Conservation (phyloP, 2,329 filamentous ascomycete genomes). For the Ophiostoma australiae region DNA sequence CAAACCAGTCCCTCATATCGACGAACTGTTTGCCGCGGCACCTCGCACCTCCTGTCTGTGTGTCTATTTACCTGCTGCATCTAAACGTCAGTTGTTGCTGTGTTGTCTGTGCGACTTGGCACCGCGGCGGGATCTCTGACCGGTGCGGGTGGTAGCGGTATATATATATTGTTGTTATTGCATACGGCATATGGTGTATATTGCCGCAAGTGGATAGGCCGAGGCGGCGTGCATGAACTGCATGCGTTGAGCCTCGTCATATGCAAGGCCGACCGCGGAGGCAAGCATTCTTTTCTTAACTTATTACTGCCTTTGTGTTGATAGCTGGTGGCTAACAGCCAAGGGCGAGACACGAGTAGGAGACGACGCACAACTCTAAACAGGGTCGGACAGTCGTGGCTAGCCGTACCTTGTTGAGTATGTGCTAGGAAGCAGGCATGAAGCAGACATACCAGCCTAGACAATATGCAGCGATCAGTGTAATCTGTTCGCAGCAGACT, state of each 20-base stretch:
- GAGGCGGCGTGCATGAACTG: constrained; percentile 7
- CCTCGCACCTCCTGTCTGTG: background rate
- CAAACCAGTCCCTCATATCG: background rate
- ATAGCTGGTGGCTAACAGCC: background rate
- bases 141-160: background rate
- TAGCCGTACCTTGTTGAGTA: constrained; percentile 10
- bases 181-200: background rate
- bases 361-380: constrained; percentile 4
- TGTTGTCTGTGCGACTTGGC: background rate
- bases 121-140: background rate
- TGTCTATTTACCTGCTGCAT: background rate
- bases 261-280: constrained; percentile 7
- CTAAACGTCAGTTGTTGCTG: background rate
- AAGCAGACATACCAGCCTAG: background rate
- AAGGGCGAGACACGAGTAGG: background rate
- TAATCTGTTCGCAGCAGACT: background rate
- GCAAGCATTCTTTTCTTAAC: background rate
- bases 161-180: background rate
- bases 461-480: background rate
- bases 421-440: background rate
- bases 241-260: constrained; percentile 12
- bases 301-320: background rate
- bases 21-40: background rate
- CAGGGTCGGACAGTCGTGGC: background rate
- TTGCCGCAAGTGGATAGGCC: background rate